These are phyloP conservation scores for Xylariales sp. DNA, from an alignment of 2,329 filamentous ascomycete genomes.

Conservation along the genomic window DNA sequence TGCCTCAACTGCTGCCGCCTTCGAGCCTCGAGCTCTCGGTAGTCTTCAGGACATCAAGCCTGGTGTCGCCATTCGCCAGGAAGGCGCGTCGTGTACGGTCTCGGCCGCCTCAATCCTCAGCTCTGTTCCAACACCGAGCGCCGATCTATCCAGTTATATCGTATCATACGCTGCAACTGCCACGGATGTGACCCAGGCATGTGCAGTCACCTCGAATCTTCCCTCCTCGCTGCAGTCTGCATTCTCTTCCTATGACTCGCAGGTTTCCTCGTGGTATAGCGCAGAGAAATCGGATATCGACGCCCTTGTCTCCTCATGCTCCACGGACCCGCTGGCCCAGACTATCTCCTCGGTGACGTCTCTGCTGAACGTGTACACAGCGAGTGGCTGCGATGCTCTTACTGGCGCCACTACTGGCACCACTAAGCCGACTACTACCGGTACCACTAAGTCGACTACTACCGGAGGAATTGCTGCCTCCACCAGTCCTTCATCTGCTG, in stretches of 20 bases:
- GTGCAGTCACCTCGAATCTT: constrained; percentile 11
- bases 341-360: constrained; percentile 6
- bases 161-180: constrained; percentile 9
- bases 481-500: background rate
- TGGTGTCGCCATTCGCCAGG: constrained; percentile 5
- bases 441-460: background rate
- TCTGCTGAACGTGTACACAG: constrained; percentile 6
- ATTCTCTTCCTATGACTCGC: constrained; percentile 16
- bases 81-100: constrained; percentile 6
- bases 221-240: constrained; percentile 12
- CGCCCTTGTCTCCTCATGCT: constrained; percentile 11
- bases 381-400: background rate
- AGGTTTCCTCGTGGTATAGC: constrained; percentile 16
- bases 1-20: constrained; percentile 17
- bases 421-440: background rate
- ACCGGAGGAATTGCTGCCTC: background rate
- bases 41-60: constrained; percentile 13
- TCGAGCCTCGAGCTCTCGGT: constrained; percentile 13
- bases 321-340: constrained; percentile 1
- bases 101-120: constrained; percentile 10
- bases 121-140: constrained; percentile 6
- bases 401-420: background rate
- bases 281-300: constrained; percentile 12
- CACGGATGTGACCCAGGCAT: constrained; percentile 11
- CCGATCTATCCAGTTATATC: constrained; percentile 11